Base-by-base conservation (phyloP, 495 filamentous ascomycete species). In the Elasticomyces elasticus region DNA sequence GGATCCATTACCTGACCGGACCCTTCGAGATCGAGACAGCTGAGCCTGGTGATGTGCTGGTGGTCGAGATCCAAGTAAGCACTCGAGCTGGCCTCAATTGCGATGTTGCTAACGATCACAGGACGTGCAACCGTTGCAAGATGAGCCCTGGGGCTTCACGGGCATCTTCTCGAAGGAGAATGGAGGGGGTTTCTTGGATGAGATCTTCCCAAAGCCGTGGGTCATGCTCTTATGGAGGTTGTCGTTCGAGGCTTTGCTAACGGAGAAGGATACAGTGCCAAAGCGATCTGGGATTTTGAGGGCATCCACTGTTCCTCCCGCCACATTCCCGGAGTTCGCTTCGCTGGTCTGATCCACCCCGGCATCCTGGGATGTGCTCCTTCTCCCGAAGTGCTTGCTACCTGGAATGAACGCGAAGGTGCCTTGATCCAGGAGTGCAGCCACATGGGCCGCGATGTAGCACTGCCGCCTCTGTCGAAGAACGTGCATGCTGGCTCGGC, bases 241-340 rank as follows among this genome's bases (percentile, higher is more conserved):
- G n/a, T n/a, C n/a, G n/a, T n/a, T n/a, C n/a, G n/a, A n/a, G n/a
- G n/a, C n/a, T n/a, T n/a, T n/a, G n/a, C n/a, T n/a, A n/a, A n/a
- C n/a, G n/a, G n/a, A n/a, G n/a, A n/a, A n/a, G n/a, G n/a, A n/a
- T n/a, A 38, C 58, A 85, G 83, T n/a, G 88, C 87, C 15, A 92
- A 92, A 64, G 91, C 91, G 0, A 95, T 97, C 64, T 97, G 91
- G 90, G 91, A 95, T 64, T 95, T 97, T 57, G 89, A 95, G 64
- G 91, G 91, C 54, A 95, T 97, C 63, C 89, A 85, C 71, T 92
- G 87, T 74, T 85, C 85, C 23, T 89, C 85, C 11, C 80, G 91
- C 0, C 91, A 97, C 67, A 90, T 96, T 61, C 90, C 90, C 0
- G 79, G 83, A 58, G 87, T 95, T 52, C 83, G 86, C 51, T 95